These are phyloP conservation scores for Lipomyces anomalus DNA, from an alignment of 805 yeast genomes.

Conservation along the genomic window DNA sequence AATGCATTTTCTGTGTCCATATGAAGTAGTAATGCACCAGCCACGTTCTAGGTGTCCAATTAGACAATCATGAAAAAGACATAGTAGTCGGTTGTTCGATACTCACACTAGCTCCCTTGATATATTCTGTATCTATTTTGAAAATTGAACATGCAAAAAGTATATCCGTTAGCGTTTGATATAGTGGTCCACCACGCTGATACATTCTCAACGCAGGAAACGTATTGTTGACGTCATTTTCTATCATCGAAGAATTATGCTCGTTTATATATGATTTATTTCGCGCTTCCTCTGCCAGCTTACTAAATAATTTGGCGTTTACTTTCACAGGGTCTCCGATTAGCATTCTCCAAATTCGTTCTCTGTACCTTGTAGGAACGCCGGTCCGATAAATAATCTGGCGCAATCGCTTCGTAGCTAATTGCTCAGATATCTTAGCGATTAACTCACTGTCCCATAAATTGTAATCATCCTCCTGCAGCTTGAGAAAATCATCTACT, in stretches of 20 bases:
- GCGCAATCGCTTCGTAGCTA: slow-evolving; percentile 39
- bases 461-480: slow-evolving; percentile 24
- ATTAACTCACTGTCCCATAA: slow-evolving; percentile 41
- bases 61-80: background rate
- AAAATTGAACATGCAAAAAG: slow-evolving; percentile 33
- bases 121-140: slow-evolving; percentile 30
- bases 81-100: too few species aligned
- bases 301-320: slow-evolving; percentile 1
- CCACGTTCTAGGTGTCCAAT: slow-evolving; percentile 28
- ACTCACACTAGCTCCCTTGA: slow-evolving; percentile 33
- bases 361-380: slow-evolving; percentile 43
- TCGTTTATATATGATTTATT: too few species aligned
- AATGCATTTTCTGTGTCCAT: slow-evolving; percentile 39
- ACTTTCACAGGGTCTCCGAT: slow-evolving; percentile 7
- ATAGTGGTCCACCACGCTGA: slow-evolving; percentile 33
- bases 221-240: slow-evolving; percentile 29
- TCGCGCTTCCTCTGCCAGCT: slow-evolving; percentile 1
- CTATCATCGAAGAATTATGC: too few species aligned
- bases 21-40: slow-evolving; percentile 40
- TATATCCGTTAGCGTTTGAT: slow-evolving; percentile 34
- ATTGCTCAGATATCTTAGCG: slow-evolving; percentile 28
- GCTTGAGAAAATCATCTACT: slow-evolving; percentile 22
- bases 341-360: slow-evolving; percentile 44
- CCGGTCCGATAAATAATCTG: slow-evolving; percentile 58
- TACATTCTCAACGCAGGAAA: slow-evolving; percentile 40